A percentile compares a stretch with the other conserved stretches of the same genome.
Evolutionary conservation across 768 basidiomycete species (phyloP).

Genomic region (Chalciporus pseudorubinellus): DNA sequence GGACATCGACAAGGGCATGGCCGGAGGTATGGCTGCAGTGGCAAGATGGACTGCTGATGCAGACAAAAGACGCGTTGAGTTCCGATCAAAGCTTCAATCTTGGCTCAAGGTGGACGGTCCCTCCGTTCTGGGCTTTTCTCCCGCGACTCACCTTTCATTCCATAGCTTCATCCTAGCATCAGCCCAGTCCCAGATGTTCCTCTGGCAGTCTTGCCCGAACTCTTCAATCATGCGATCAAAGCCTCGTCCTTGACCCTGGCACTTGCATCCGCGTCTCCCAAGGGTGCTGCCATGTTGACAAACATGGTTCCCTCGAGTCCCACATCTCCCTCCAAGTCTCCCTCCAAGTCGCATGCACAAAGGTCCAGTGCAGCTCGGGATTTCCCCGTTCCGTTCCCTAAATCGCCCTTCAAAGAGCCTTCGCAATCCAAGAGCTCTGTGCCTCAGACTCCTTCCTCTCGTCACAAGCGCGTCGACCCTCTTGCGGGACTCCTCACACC

Average conservation of each 20-base stretch:
- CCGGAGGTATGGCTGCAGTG: constrained; percentile 83
- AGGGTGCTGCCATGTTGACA: constrained; percentile 38
- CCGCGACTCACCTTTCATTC: constrained; percentile 12
- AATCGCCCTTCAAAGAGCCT: constrained; percentile 30
- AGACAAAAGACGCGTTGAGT: constrained; percentile 57
- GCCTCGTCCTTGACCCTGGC: constrained; percentile 67
- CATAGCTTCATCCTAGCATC: constrained; percentile 50
- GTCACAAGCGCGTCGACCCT: constrained; percentile 35
- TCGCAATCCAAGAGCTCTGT: constrained; percentile 51
- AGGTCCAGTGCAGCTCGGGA: constrained; percentile 6
- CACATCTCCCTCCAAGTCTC: constrained; percentile 40
- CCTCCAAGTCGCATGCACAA: constrained; percentile 36
- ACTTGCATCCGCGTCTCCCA: constrained; percentile 74
- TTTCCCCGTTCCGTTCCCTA: constrained; percentile 45
- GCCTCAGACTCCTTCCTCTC: constrained; percentile 64
- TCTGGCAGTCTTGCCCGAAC: constrained; percentile 60
- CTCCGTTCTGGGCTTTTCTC: background rate
- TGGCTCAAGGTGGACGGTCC: constrained; percentile 56
- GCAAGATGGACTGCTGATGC: constrained; percentile 80
- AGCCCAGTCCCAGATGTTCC: constrained; percentile 56
- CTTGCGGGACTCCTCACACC: constrained; percentile 38
- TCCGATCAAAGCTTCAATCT: constrained; percentile 55
- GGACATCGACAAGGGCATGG: constrained; percentile 78
- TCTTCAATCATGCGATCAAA: constrained; percentile 46
- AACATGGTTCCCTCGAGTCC: constrained; percentile 31